Evolutionary conservation across 257 asterid species (phyloP), one percentile per base, ranked within the genome.

Genomic region (Vinca minor): DNA sequence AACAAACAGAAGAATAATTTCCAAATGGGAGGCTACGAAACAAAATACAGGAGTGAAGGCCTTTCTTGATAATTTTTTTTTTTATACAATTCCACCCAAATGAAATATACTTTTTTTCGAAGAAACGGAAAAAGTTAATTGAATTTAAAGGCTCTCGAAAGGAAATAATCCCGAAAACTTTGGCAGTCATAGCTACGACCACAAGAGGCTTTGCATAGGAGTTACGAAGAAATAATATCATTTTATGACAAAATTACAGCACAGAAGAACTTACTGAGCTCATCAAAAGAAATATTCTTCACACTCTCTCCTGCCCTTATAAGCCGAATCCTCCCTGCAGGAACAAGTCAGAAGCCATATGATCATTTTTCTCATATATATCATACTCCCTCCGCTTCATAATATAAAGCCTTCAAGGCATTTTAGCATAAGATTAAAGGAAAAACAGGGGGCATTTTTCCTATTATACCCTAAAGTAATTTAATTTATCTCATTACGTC

Each of bases 291-390:
- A 59, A 78, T 73, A 60, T 52, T 67, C 63, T 79, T 83, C 72
- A 69, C 59, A 68, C 80, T 81, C 66, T 82, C 95, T 61, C 91
- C 88, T 54, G 81, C 65, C 80, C 83, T 89, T 58, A 89, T 62
- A 53, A 87, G 88, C 59, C 88, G 83, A 73, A 93, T 59, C 76
- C 80, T 78, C 67, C 98, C 98, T 93, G 94, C 75, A 79, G 71
- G 56, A 42, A 53, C 63, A 46, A 69, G 29, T 11, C 26, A 52
- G n/a, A 67, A 66, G 58, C 65, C 65, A n/a, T 17, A 61, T 65
- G 41, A 36, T 29, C 17, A 21, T 8, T n/a, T n/a, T n/a, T 49
- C 15, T 6, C 12, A 57, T 2, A 44, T 6, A 14, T 15, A 1
- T 42, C 25, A 5, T 61, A n/a, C n/a, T n/a, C n/a, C n/a, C n/a